Evolutionary conservation across 2,329 filamentous ascomycete species (phyloP).

Genomic region (Chrysosporium keratinophilum): DNA sequence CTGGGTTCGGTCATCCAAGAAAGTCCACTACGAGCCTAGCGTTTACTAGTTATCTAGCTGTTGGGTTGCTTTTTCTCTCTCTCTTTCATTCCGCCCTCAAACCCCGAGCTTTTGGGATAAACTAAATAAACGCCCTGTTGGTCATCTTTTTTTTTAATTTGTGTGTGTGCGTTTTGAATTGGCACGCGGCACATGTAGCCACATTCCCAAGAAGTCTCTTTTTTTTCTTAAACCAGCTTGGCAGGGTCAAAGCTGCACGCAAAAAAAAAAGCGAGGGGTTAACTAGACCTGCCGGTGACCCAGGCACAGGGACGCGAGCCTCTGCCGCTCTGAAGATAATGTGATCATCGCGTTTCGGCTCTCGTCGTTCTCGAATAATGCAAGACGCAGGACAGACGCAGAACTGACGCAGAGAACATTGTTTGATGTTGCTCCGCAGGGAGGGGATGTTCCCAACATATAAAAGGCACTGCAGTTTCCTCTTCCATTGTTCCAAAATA

Average conservation of each 20-base stretch:
- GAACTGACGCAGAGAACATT: too few relatives aligned
- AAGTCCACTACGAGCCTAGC: not conserved
- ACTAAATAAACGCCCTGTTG: not conserved
- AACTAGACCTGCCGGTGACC: too few relatives aligned
- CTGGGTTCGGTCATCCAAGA: not conserved
- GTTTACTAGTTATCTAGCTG: not conserved
- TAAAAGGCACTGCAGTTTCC: too few relatives aligned
- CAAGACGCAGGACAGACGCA: too few relatives aligned
- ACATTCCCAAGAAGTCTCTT: not conserved
- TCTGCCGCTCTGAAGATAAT: too few relatives aligned
- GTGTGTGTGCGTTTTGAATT: not conserved
- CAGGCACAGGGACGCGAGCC: too few relatives aligned
- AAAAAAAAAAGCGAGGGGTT: not conserved
- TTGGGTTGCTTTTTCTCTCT: not conserved
- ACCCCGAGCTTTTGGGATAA: not conserved
- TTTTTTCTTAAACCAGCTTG: not conserved
- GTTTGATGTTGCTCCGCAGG: too few relatives aligned
- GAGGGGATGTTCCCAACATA: too few relatives aligned
- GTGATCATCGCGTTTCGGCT: too few relatives aligned
- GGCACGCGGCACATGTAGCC: slow-evolving; percentile 4
- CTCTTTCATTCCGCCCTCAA: not conserved
- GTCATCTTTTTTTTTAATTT: not conserved
- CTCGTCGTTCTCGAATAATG: too few relatives aligned
- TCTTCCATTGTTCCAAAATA: too few relatives aligned
- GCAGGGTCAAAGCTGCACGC: not conserved